A percentile compares a stretch with the other conserved stretches of the same genome.
Conservation (phyloP, 257 asterid genomes). For the Asclepias syriaca region DNA sequence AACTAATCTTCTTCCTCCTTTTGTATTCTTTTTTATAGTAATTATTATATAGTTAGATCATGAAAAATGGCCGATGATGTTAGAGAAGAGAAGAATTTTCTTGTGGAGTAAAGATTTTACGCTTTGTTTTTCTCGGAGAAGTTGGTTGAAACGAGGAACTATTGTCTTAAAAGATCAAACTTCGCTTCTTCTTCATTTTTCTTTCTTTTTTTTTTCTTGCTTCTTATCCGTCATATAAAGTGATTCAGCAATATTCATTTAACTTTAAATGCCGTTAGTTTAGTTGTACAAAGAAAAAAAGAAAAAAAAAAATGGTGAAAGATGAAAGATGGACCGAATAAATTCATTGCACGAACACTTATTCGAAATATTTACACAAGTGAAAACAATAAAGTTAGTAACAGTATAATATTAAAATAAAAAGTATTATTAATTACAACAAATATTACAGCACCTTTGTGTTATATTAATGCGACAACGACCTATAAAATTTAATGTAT, state of each 20-base stretch:
- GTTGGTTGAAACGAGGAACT: not conserved
- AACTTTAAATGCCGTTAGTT: not conserved
- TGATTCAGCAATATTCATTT: not conserved
- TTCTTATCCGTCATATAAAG: no score
- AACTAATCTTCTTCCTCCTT: slow-evolving; percentile 16
- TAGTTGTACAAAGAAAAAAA: not conserved
- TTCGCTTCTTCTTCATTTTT: not conserved
- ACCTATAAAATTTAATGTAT: no score
- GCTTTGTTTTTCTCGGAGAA: slow-evolving; percentile 1
- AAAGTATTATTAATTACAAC: no score
- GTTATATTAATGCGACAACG: no score
- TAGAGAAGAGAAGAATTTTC: not conserved
- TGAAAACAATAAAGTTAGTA: no score
- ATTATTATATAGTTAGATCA: no score
- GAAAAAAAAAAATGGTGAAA: not conserved
- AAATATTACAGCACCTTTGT: no score
- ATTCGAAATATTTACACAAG: no score
- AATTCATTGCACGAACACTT: no score
- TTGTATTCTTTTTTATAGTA: not conserved
- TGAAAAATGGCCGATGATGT: not conserved
- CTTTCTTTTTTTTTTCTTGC: not conserved
- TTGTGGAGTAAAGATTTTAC: slow-evolving; percentile 10
- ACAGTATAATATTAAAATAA: no score
- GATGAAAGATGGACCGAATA: no score
- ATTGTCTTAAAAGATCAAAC: slow-evolving; percentile 6